Base-by-base conservation (phyloP, 768 basidiomycete species). In the Nidularia sp. region DNA sequence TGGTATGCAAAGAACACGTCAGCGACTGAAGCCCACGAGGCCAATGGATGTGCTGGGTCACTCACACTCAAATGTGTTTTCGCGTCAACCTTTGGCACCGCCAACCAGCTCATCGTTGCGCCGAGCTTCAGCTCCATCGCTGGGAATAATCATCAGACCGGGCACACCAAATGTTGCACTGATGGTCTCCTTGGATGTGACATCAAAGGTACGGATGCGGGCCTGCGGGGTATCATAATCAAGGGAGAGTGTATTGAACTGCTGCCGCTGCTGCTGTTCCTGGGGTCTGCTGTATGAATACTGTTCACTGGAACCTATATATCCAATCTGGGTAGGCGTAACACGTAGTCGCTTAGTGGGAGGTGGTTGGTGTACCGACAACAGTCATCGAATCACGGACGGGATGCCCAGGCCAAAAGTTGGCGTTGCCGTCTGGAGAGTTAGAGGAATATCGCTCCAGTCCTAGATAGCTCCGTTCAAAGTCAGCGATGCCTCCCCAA, bases 351-450 rank as follows among this genome's bases (percentile, higher is more conserved):
- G 25, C 25, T 29, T 29, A 29, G 25, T 29, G 9, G 33, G 31
- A 43, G 43, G 42, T 6, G 61, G 60, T 9, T 51, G 50, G n/a
- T 62, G 55, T 2, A 66, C 55, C 0, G 67, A 67, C 4, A 77
- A 56, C 8, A 59, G 69, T 71, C 74, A 77, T 0, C 71, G 66
- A 1, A 59, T 44, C 1, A 78, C 69, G 4, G 52, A 53, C 2
- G 76, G 75, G 2, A 75, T 60, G 1, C 53, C 59, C 15, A 72
- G 48, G 5, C 74, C 74, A 47, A 73, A 75, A 0, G 75, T 72
- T 0, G 75, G 74, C 1, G 68, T 63, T 1, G 72, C 68, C 0
- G 76, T 79, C 57, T 78, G 74, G 6, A 78, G 70, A 1, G 67
- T 70, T 2, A 77, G 58, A 1, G 70, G 64, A 2, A 76, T 69